Evolutionary conservation across 208 protist species (phyloP), one percentile per base, ranked within the genome.

Genomic region (Naegleria lovaniensis): DNA sequence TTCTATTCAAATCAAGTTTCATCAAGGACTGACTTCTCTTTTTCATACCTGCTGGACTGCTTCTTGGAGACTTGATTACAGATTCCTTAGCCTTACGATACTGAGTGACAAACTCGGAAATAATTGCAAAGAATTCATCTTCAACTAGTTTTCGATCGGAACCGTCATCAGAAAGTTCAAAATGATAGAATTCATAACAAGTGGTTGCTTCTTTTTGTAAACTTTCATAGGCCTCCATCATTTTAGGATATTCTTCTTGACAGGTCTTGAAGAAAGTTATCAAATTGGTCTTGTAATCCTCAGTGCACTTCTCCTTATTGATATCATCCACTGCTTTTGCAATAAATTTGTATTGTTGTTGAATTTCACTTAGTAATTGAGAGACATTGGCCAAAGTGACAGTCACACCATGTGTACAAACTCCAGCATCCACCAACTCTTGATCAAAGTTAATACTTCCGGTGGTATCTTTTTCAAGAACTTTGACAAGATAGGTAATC

Each of bases 111-210:
- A 79, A 79, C 9, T 79, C 29, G 19, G 29, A 2, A 79, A 79
- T 79, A 36, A 79, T 36, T 36, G 67, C 7, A 79, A 79, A 79
- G 29, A 79, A 79, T 79, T 79, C 67, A 79, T 79, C 67, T 79
- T 79, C 67, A 36, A 13, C 29, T 6, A 36, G 9, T 36, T 79
- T 7, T 13, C n/a, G 19, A 33, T 79, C 29, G 7, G 16, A 13
- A 33, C 25, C 7, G 16, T 29, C 25, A 36, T 29, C 29, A 36
- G 25, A 25, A 79, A n/a, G 25, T 36, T 36, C 67, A 79, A 79
- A 79, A 33, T 79, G 67, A 36, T 36, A 79, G 29, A 36, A 79
- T 79, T 79, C 67, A 79, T 36, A 79, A 36, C 67, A 79, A 9
- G 0, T n/a, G 6, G 16, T 79, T 5, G 9, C 19, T 36, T 36